A percentile compares a stretch with the other conserved stretches of the same genome.
Conservation (phyloP, 345 rosid species). For the Brassica carinata region DNA sequence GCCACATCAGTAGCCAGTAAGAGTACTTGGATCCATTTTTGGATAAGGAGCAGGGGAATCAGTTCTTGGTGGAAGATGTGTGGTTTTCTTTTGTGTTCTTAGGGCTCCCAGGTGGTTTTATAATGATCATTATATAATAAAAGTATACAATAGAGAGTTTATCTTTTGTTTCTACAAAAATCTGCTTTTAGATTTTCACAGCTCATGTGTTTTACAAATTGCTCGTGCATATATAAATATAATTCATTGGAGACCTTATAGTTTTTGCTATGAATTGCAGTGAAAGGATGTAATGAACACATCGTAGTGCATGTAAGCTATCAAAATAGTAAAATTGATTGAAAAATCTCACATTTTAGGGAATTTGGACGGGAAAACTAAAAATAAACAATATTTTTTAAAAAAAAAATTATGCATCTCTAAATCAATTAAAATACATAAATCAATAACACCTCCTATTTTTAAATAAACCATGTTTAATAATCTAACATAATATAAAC, state of each 20-base stretch:
- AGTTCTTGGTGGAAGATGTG: background rate
- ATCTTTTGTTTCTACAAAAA: background rate
- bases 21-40: background rate
- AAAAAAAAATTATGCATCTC: too few relatives aligned
- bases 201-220: background rate
- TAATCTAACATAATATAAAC: too few relatives aligned
- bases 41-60: background rate
- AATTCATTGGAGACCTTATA: background rate
- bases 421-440: too few relatives aligned
- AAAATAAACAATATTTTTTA: too few relatives aligned
- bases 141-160: background rate
- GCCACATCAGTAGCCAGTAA: background rate
- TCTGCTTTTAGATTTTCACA: background rate
- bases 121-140: background rate
- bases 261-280: background rate
- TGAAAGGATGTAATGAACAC: background rate
- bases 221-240: background rate
- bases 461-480: too few relatives aligned
- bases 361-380: too few relatives aligned
- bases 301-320: background rate
- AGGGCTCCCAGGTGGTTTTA: background rate
- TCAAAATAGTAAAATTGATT: background rate
- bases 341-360: too few relatives aligned
- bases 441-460: too few relatives aligned
- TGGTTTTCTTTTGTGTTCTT: background rate